Conservation (phyloP, 2,329 filamentous ascomycete species). For the Penicillium crustosum region DNA sequence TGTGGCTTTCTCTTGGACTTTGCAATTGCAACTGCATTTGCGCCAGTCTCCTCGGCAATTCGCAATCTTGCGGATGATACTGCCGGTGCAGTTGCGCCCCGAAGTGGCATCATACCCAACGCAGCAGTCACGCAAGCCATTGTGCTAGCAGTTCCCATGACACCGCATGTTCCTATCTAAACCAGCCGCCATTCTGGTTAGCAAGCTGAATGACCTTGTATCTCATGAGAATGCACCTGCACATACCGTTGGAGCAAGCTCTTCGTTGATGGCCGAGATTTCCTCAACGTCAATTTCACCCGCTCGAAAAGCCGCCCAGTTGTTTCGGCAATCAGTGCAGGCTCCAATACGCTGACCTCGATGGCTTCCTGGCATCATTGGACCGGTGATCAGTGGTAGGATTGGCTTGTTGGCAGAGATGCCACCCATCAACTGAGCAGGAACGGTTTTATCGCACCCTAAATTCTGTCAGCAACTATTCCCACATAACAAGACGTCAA, state of each 20-base stretch:
- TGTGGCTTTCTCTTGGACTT: conserved; percentile 44
- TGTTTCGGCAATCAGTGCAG: conserved; percentile 72
- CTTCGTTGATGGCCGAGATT: conserved; percentile 68
- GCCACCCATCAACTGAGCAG: conserved; percentile 72
- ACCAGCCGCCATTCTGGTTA: neutral
- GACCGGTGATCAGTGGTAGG: conserved; percentile 67
- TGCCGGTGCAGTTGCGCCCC: conserved; percentile 54
- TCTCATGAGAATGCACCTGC: too few species aligned
- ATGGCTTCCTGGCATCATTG: conserved; percentile 73
- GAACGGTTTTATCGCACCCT: conserved; percentile 74
- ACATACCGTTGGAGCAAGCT: conserved; percentile 67
- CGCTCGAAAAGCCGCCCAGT: conserved; percentile 69
- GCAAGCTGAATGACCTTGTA: neutral
- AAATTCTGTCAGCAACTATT: neutral
- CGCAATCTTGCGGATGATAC: conserved; percentile 53
- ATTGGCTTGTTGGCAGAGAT: conserved; percentile 73
- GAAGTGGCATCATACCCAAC: conserved; percentile 54
- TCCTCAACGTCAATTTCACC: conserved; percentile 69
- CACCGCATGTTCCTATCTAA: conserved; percentile 54
- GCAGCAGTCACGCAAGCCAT: conserved; percentile 57
- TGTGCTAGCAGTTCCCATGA: conserved; percentile 59
- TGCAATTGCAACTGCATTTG: conserved; percentile 49
- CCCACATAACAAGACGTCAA: neutral
- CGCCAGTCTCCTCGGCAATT: conserved; percentile 56
- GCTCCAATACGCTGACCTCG: conserved; percentile 65